A percentile compares a stretch with the other conserved stretches of the same genome.
Conservation (phyloP, 2,329 filamentous ascomycete species). For the Pestalotiopsis sp. region DNA sequence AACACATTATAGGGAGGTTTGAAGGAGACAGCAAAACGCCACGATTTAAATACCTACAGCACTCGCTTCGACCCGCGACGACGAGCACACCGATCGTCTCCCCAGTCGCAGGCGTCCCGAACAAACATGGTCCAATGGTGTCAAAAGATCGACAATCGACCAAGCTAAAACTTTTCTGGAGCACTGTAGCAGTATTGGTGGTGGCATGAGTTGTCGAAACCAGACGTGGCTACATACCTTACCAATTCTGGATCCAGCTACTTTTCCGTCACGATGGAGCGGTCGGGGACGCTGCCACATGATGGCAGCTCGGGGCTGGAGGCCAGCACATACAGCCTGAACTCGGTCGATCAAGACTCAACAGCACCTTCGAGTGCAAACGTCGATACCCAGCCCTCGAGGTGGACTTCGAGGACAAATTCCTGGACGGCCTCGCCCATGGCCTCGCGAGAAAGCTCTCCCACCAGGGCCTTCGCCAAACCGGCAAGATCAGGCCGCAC, state of each 20-base stretch:
- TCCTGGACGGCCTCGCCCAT: constrained; percentile 32
- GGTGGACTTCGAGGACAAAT: constrained; percentile 34
- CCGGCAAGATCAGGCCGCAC: constrained; percentile 26
- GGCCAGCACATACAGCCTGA: constrained; percentile 33
- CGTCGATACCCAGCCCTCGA: constrained; percentile 32
- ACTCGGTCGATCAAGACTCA: constrained; percentile 33
- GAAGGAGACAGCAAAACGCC: neutral
- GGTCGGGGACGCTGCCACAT: constrained; percentile 27
- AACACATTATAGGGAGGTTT: neutral
- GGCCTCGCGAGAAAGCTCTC: constrained; percentile 33
- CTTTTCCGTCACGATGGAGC: constrained; percentile 13
- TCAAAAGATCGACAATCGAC: constrained; percentile 12
- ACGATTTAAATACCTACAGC: neutral
- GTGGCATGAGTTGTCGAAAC: constrained; percentile 11
- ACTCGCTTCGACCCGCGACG: neutral
- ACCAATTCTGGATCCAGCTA: constrained; percentile 17
- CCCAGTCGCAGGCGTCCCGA: constrained; percentile 1
- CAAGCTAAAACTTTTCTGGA: constrained; percentile 16
- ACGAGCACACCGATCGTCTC: neutral
- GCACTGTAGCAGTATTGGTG: neutral
- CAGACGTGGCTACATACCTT: constrained; percentile 12
- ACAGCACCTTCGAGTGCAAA: constrained; percentile 33
- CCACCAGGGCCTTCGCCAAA: constrained; percentile 24
- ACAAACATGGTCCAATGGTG: constrained; percentile 15
- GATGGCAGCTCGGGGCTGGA: constrained; percentile 29